Conservation (phyloP, 2,329 filamentous ascomycete species). For the Alternaria hordeiaustralica region DNA sequence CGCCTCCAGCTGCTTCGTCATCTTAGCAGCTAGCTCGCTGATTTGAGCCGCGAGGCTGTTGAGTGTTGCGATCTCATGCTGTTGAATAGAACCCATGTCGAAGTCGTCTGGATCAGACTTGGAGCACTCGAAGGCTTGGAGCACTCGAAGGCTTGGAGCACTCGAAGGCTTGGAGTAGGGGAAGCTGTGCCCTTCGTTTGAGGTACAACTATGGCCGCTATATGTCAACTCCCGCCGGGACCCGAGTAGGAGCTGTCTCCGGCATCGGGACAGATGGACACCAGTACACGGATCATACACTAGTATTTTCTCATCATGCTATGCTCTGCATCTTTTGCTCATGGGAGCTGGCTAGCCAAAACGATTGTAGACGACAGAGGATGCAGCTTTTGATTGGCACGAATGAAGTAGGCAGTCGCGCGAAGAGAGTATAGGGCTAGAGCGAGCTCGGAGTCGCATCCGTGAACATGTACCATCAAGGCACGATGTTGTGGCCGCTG, state of each 20-base stretch:
- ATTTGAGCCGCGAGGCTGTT: constrained; percentile 55
- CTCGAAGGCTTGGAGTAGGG: background rate
- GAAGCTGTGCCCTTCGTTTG: background rate
- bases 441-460: background rate
- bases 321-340: background rate
- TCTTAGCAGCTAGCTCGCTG: constrained; percentile 52
- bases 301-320: background rate
- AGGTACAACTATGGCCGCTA: background rate
- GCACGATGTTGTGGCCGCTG: background rate
- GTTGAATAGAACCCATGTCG: constrained; percentile 27
- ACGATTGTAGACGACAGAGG: background rate
- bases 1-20: constrained; percentile 52
- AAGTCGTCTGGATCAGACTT: background rate
- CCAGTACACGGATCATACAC: background rate
- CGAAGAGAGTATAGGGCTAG: too few relatives aligned
- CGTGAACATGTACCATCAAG: background rate
- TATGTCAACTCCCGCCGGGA: background rate
- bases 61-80: constrained; percentile 43
- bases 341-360: background rate
- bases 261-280: background rate
- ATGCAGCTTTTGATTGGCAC: background rate
- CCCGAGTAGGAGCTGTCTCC: background rate
- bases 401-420: background rate
- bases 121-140: background rate
- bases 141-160: too few relatives aligned